Base-by-base conservation (phyloP, 2,329 filamentous ascomycete genomes). In the Penicillium palitans region DNA sequence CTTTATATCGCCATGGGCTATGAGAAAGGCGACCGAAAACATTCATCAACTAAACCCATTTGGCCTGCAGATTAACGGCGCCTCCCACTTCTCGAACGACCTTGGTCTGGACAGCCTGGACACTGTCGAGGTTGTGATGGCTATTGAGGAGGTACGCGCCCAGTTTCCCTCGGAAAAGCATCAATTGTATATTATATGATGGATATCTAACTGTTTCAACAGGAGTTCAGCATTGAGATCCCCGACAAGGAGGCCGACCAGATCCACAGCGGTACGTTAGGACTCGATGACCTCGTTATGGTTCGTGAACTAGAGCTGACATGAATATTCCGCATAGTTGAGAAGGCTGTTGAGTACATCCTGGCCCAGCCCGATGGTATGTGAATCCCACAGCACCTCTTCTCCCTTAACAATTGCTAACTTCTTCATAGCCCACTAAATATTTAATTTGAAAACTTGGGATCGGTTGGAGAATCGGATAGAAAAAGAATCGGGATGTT, bases 71-170 rank as follows among this genome's bases (percentile, higher is more conserved):
- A 91, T 99, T 76, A 91, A 87, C 72, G 80, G 86, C 64, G 83
- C 82, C 54, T 89, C 93, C 59, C 93, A 98, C 85, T 99, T 99
- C 81, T 85, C 91, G 75, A 98, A 97, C 78, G 93, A 99, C 80
- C 90, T 99, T 65, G 95, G 93, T 66, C 84, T 99, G 72, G 95
- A 99, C 83, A 96, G 90, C 81, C 86, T 99, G 78, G 95, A 99
- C 79, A 97, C 95, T 64, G 95, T 99, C 65, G 95, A 99, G 84
- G 95, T 99, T 68, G 95, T 99, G 71, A 99, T 99, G 95, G 95
- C 95, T 67, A 98, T 99, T 80, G 95, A 99, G 86, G 95, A 99
- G 88, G 90, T 92, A 80, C 65, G 69, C 56, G 47, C 41, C 29
- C 33, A 1, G 52, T 64, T 58, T 61, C 37, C 52, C 56, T 63